Evolutionary conservation across 352 stramenopile genomes (phyloP).

Genomic region (Phytophthora sp.): DNA sequence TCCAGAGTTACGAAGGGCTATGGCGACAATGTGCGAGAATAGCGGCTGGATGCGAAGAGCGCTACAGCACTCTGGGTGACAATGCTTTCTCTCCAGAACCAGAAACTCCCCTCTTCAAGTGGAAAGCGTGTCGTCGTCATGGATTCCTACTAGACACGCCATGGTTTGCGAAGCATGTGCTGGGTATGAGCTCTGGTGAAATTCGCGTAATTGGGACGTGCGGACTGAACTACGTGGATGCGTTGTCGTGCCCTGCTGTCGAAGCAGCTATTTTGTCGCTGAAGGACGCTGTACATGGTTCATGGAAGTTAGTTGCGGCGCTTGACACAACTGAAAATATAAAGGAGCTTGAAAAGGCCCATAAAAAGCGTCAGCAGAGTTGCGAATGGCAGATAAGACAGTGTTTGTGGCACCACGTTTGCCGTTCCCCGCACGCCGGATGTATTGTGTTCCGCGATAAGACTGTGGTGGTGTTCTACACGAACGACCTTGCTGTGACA

Average conservation of each 20-base stretch:
- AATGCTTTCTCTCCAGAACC: conserved; percentile 1
- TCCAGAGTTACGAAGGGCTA: neutral
- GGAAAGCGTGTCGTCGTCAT: conserved; percentile 3
- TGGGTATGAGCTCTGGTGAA: too few species aligned
- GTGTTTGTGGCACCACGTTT: neutral
- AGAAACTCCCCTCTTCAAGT: neutral
- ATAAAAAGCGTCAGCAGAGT: too few species aligned
- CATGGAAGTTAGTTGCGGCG: conserved; percentile 7
- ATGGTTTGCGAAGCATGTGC: conserved; percentile 4
- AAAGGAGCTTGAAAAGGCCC: conserved; percentile 3
- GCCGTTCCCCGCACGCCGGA: neutral
- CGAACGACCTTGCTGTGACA: conserved; percentile 2
- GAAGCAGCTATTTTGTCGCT: neutral
- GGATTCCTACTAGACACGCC: conserved; percentile 1
- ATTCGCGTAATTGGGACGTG: conserved; percentile 1
- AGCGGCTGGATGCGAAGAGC: conserved; percentile 5
- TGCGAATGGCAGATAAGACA: neutral
- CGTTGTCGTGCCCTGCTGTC: neutral
- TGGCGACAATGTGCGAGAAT: neutral
- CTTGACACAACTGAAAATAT: neutral
- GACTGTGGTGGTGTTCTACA: conserved; percentile 10
- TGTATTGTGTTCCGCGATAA: conserved; percentile 12
- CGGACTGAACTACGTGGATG: neutral
- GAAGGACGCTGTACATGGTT: neutral
- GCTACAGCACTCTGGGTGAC: neutral